Evolutionary conservation across 148 eudicot species (phyloP).

Genomic region (Vaccinium myrtillus): DNA sequence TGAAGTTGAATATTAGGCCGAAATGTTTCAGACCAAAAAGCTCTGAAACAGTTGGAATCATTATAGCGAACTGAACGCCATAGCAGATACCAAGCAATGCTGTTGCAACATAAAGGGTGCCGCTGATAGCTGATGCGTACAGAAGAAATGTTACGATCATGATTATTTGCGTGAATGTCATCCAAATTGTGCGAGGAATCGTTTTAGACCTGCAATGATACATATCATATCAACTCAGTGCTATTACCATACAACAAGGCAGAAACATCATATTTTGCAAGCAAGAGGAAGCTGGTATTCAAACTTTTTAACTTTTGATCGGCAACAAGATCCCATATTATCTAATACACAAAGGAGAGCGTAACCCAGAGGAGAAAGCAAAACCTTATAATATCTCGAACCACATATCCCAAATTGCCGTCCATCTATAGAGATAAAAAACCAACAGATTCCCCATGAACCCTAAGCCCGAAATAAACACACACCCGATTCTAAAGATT

Average conservation of each 20-base stretch:
- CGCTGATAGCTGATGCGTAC: slow-evolving; percentile 68
- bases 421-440: background rate
- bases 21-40: slow-evolving; percentile 86
- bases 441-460: background rate
- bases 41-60: slow-evolving; percentile 93
- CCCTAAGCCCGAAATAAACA: background rate
- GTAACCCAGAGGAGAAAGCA: background rate
- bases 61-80: slow-evolving; percentile 83
- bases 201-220: slow-evolving; percentile 56
- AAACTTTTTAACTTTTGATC: background rate
- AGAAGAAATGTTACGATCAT: slow-evolving; percentile 71
- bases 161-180: slow-evolving; percentile 63
- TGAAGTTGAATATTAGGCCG: slow-evolving; percentile 85
- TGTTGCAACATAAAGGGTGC: slow-evolving; percentile 76
- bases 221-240: background rate
- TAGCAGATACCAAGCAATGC: slow-evolving; percentile 84
- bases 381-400: background rate
- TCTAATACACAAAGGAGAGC: background rate
- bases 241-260: background rate
- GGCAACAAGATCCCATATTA: background rate
- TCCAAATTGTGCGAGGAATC: slow-evolving; percentile 89
- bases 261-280: background rate
- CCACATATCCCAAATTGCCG: background rate
- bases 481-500: background rate
- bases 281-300: background rate